Evolutionary conservation across 106 monocot species (phyloP).

Genomic region (Platanthera zijinensis): DNA sequence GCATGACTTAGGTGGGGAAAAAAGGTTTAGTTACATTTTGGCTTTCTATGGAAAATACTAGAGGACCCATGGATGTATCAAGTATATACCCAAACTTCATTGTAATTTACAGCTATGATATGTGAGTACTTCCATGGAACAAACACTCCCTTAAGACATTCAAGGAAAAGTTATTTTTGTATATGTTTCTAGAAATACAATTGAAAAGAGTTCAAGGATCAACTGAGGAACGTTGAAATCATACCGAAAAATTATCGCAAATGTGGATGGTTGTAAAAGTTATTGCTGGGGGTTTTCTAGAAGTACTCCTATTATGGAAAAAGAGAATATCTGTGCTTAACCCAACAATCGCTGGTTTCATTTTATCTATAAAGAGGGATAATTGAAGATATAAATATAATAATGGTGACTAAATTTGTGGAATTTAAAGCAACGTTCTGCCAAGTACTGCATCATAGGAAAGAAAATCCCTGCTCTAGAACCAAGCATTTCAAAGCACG

Average conservation of each 20-base stretch:
- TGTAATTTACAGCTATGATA: too few species aligned
- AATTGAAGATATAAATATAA: background rate
- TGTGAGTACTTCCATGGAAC: too few species aligned
- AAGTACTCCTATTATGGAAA: constrained; percentile 31
- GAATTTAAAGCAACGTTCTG: background rate
- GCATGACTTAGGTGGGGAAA: too few species aligned
- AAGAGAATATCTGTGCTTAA: constrained; percentile 60
- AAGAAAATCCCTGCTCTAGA: too few species aligned
- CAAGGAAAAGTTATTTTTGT: too few species aligned
- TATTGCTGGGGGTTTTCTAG: constrained; percentile 38
- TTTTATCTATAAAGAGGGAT: constrained; percentile 37
- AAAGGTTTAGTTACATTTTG: too few species aligned
- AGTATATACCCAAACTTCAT: too few species aligned
- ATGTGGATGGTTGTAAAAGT: constrained; percentile 51
- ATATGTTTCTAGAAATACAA: background rate
- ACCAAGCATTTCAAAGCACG: background rate
- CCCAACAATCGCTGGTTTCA: constrained; percentile 72
- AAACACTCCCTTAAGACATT: too few species aligned
- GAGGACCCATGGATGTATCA: too few species aligned
- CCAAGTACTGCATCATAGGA: background rate
- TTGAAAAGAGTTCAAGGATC: background rate
- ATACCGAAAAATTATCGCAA: constrained; percentile 78
- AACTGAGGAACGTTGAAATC: background rate
- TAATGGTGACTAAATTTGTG: background rate
- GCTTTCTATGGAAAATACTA: too few species aligned